phyloP scores from a whole-genome alignment of 805 yeast genomes.

The Candida germanica region DNA sequence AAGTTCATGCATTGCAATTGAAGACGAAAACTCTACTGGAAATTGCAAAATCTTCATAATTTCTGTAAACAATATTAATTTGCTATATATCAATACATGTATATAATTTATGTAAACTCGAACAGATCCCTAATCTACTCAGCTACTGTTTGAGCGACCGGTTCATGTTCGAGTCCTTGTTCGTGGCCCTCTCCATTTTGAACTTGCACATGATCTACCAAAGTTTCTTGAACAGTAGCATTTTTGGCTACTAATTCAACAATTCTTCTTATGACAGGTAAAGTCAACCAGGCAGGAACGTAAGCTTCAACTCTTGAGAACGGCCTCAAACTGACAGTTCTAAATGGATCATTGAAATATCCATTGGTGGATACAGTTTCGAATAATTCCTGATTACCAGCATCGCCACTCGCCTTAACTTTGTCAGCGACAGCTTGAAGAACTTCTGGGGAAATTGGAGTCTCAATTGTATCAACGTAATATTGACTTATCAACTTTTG shows the following conservation, averaged over 20 bases:
- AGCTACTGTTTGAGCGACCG: slow-evolving; percentile 2
- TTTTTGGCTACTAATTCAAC: slow-evolving; percentile 84
- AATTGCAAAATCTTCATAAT: slow-evolving; percentile 1
- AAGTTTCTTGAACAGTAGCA: slow-evolving; percentile 64
- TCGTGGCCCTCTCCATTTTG: too few relatives aligned
- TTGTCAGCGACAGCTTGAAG: slow-evolving; percentile 76
- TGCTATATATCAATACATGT: background rate
- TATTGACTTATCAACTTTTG: slow-evolving; percentile 89
- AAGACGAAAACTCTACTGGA: slow-evolving; percentile 61
- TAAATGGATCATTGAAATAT: slow-evolving; percentile 80
- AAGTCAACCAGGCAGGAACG: slow-evolving; percentile 90
- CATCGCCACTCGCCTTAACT: slow-evolving; percentile 55
- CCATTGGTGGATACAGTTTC: slow-evolving; percentile 68
- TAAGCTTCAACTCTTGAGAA: slow-evolving; percentile 83
- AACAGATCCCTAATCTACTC: too few relatives aligned
- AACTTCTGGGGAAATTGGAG: slow-evolving; percentile 82
- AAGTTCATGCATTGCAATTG: slow-evolving; percentile 87
- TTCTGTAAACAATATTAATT: background rate
- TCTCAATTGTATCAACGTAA: slow-evolving; percentile 89
- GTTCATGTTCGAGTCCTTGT: too few relatives aligned
- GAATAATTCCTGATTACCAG: slow-evolving; percentile 62
- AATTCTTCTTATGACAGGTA: slow-evolving; percentile 84
- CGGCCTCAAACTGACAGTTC: slow-evolving; percentile 69
- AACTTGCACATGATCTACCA: slow-evolving; percentile 5
- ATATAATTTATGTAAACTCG: background rate